Base-by-base conservation (phyloP, 2,329 filamentous ascomycete genomes). In the Dactylellina cionopaga region DNA sequence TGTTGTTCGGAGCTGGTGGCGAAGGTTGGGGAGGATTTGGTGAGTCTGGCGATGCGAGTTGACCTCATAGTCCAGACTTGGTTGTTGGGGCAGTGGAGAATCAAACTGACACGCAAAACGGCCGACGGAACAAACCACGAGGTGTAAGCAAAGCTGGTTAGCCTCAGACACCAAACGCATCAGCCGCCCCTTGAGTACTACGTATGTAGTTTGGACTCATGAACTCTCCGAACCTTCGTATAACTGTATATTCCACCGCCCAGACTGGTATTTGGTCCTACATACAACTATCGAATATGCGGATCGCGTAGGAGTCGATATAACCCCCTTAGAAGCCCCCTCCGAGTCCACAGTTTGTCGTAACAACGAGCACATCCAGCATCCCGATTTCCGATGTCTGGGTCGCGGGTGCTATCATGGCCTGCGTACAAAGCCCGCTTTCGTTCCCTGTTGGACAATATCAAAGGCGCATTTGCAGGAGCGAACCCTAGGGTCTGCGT, bases 401-500 rank as follows among this genome's bases (percentile, higher is more conserved):
- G 85, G 69, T 81, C 84, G 35, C 84, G 87, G 27, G 82, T 83
- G 29, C 85, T 91, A 2, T 91, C 90, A 49, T 93, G 91, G 90
- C 85, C 87, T n/a, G 80, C 87, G 64, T 94, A 91, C 80, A 84
- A 84, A 68, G 87, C 89, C 24, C 87, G 91, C 17, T 44, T 71
- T 11, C 64, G 51, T 10, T 19, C 17, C 9, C 35, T 64, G 7
- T 41, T 43, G 11, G 25, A 25, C 10, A 24, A 43, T 33, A 78
- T 95, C 24, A 83, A 81, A 52, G 82, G 84, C 17, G 77, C 90
- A 46, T 87, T 95, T 64, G 84, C 85, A 27, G 89, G 89, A 66
- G 86, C 88, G 49, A 88, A 96, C 77, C 84, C 85, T 0, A 84
- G 89, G 54, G 91, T 96, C 13, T 85, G 92, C 63, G 79, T 88